These are phyloP conservation scores for Hypocrella siamensis DNA, from an alignment of 2,329 filamentous ascomycete species.

Conservation along the genomic window DNA sequence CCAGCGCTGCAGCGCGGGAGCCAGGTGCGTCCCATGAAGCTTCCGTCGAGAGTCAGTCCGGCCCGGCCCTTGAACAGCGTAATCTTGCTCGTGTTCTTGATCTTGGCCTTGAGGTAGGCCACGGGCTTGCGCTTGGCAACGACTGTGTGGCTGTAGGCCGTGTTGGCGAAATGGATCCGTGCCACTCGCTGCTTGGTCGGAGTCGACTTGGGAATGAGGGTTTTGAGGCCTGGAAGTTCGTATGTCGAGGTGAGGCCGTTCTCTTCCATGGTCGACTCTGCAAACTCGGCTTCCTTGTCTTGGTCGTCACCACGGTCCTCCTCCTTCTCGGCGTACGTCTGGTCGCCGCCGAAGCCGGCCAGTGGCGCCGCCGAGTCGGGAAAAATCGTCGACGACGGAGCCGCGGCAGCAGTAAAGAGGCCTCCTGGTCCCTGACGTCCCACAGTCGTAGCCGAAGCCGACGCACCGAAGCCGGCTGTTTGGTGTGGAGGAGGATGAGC, in stretches of 20 bases:
- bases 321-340: background rate
- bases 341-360: background rate
- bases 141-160: conserved; percentile 35
- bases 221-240: conserved; percentile 37
- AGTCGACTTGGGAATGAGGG: conserved; percentile 29
- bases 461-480: background rate
- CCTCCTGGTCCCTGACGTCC: no score
- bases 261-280: conserved; percentile 34
- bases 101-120: conserved; percentile 37
- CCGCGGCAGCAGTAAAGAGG: no score
- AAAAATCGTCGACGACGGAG: no score
- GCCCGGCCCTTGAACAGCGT: conserved; percentile 34
- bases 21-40: conserved; percentile 36
- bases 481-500: background rate
- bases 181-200: conserved; percentile 39
- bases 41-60: conserved; percentile 40
- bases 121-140: conserved; percentile 40
- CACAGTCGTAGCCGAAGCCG: no score
- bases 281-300: conserved; percentile 1
- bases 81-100: conserved; percentile 35
- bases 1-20: conserved; percentile 37
- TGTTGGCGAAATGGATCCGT: conserved; percentile 27
- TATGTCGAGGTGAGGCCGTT: conserved; percentile 40
- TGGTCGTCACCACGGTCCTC: background rate
- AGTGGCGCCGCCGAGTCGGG: no score